Conservation (phyloP, 805 yeast genomes). For the Yamadazyma takamatsuzukensis region DNA sequence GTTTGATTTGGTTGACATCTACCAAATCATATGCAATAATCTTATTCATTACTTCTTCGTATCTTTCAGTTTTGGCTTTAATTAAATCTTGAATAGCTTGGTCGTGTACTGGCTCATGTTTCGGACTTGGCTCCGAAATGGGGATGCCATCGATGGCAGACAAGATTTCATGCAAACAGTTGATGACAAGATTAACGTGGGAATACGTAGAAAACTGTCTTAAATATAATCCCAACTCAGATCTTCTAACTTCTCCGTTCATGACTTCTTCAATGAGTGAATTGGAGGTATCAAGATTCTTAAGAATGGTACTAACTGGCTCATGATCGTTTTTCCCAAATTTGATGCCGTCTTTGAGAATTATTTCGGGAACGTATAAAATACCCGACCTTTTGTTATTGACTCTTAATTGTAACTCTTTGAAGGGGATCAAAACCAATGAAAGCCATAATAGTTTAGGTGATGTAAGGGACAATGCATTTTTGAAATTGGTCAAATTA, state of each 20-base stretch:
- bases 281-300: constrained; percentile 14
- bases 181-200: constrained; percentile 38
- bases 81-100: constrained; percentile 6
- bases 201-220: constrained; percentile 53
- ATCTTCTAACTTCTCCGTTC: constrained; percentile 32
- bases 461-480: too few relatives aligned
- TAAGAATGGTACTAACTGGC: constrained; percentile 32
- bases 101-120: constrained; percentile 4
- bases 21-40: constrained; percentile 34
- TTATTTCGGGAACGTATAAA: constrained; percentile 42
- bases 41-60: constrained; percentile 27
- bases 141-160: background rate
- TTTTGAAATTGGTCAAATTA: constrained; percentile 5
- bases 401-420: constrained; percentile 27
- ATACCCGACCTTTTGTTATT: constrained; percentile 34
- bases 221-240: constrained; percentile 59
- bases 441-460: constrained; percentile 44
- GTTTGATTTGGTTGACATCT: constrained; percentile 50
- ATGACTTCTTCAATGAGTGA: constrained; percentile 18
- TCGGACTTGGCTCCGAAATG: constrained; percentile 10
- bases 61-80: constrained; percentile 15
- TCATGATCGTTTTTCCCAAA: constrained; percentile 56
- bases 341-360: constrained; percentile 69
- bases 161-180: constrained; percentile 30
- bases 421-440: constrained; percentile 49